phyloP scores from a whole-genome alignment of 331 rosid species.

The Rosa hybrid region DNA sequence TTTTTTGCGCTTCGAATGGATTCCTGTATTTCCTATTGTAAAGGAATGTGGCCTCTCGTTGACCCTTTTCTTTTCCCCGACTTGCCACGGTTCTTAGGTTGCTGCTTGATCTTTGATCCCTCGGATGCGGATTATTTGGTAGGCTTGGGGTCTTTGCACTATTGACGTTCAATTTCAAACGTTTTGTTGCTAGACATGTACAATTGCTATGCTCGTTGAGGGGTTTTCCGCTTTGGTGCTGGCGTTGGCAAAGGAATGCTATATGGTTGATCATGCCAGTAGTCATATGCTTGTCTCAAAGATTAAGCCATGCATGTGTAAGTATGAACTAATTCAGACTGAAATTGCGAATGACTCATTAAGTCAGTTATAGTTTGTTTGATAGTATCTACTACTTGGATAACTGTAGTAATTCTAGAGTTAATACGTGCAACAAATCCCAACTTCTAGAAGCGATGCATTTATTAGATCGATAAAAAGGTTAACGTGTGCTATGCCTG shows the following conservation, averaged over 20 bases:
- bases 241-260: not conserved
- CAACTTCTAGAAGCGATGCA: not conserved
- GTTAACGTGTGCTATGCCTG: not conserved
- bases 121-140: no score
- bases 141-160: no score
- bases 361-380: constrained; percentile 3
- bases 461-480: not conserved
- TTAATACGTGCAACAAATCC: not conserved
- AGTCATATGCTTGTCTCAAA: constrained; percentile 12
- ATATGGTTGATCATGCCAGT: constrained; percentile 7
- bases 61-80: no score
- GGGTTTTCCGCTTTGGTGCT: no score
- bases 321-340: constrained; percentile 15
- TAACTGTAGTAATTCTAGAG: constrained; percentile 3
- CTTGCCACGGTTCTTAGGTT: no score
- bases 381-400: constrained; percentile 2
- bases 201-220: not conserved
- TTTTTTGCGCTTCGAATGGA: no score
- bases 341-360: no score
- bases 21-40: no score
- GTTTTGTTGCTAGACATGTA: no score
- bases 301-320: constrained; percentile 13
- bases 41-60: no score
- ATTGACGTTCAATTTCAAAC: no score
- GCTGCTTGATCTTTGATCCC: no score